phyloP scores from a whole-genome alignment of 192 early-diverging fungal species.

The Chytriomyces sp. region DNA sequence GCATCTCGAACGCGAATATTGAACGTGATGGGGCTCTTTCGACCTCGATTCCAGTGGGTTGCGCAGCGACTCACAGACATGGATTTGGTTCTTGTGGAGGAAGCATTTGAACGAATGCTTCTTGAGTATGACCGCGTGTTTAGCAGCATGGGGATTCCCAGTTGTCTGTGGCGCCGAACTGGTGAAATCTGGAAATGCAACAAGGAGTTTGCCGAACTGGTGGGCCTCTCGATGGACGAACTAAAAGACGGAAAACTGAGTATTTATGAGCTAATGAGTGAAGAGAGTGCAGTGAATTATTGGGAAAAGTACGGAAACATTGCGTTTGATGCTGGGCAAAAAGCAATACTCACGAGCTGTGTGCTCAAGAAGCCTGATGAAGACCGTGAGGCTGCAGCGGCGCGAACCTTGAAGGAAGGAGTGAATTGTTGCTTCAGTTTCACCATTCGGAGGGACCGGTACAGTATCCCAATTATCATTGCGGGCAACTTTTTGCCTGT shows the following conservation, averaged over 20 bases:
- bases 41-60: constrained; percentile 85
- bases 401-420: constrained; percentile 18
- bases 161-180: constrained; percentile 94
- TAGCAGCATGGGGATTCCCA: constrained; percentile 91
- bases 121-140: constrained; percentile 96
- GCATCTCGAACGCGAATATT: constrained; percentile 77
- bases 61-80: constrained; percentile 91
- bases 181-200: constrained; percentile 97
- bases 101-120: constrained; percentile 91
- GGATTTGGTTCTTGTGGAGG: constrained; percentile 93
- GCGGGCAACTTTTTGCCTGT: constrained; percentile 32
- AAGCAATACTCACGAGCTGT: constrained; percentile 93
- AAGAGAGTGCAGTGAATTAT: constrained; percentile 94
- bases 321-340: constrained; percentile 94
- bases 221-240: constrained; percentile 81
- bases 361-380: constrained; percentile 71
- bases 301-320: constrained; percentile 99
- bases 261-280: constrained; percentile 75
- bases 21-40: constrained; percentile 85
- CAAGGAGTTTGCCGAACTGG: constrained; percentile 89
- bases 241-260: constrained; percentile 74
- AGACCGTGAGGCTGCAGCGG: constrained; percentile 42
- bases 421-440: constrained; percentile 89
- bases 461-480: constrained; percentile 80
- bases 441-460: constrained; percentile 92